Base-by-base conservation (phyloP, 2,329 filamentous ascomycete species). In the Neospermospora avenae region DNA sequence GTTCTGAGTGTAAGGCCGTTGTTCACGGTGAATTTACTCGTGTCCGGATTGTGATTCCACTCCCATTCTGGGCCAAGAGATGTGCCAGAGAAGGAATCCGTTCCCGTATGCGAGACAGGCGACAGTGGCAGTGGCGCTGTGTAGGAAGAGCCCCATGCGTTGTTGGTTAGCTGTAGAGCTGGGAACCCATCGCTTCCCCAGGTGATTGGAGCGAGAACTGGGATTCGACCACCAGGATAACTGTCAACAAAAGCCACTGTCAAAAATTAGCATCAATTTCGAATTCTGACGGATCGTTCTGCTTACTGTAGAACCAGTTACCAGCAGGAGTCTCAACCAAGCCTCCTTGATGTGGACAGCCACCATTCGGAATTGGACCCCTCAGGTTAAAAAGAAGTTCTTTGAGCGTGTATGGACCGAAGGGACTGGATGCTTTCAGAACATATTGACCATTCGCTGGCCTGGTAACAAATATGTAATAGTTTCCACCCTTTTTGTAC, bases 31-130 rank as follows among this genome's bases (percentile, higher is more conserved):
- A 72, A 85, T 8, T 77, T 78, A 10, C 69, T 72, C 0, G 71
- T 74, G 58, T 85, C 81, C 0, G 83, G 83, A 68, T 85, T 85
- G 64, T 85, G 83, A 66, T 86, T 86, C 82, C 83, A 86, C 68
- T 86, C 83, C 80, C 81, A 86, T 2, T 77, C 72, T 0, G 75
- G 74, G 6, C 73, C 69, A 0, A 85, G 73, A 0, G 70, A 63
- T 0, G 71, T 66, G 0, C 77, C 79, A 0, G 63, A 52, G 63
- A 85, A 85, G 0, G 60, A 69, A 60, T 85, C 81, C 0, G 74
- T 77, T 16, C 80, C 76, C 0, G 73, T 71, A 68, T 65, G 8
- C 69, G 66, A 0, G 76, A 64, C 0, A 78, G 75, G 10, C 4
- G 39, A 41, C 4, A 41, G 39, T 16, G 39, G 16, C 3, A 41